Conservation (phyloP, 352 stramenopile species). For the Phytophthora litchii region DNA sequence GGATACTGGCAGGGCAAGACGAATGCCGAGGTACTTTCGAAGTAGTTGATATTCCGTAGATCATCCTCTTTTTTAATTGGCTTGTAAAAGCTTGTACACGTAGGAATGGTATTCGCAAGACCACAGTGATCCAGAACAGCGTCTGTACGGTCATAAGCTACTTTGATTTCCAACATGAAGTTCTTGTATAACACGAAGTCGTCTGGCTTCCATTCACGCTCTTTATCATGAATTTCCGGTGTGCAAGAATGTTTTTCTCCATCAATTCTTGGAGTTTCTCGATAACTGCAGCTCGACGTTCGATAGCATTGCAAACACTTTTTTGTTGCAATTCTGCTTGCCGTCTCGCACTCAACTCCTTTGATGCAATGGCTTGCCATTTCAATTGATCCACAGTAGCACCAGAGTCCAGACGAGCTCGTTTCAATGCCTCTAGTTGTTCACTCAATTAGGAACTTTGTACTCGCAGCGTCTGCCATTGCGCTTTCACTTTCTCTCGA, state of each 20-base stretch:
- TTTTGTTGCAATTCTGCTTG: conserved; percentile 7
- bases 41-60: conserved; percentile 4
- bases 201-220: neutral
- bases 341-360: conserved; percentile 8
- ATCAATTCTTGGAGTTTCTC: conserved; percentile 9
- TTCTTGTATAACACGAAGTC: conserved; percentile 16
- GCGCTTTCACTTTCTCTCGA: conserved; percentile 11
- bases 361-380: conserved; percentile 12
- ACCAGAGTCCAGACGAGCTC: neutral
- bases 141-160: conserved; percentile 12
- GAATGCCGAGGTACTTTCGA: conserved; percentile 18
- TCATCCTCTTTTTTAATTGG: conserved; percentile 6
- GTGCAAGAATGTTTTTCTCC: no score
- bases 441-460: conserved; percentile 8
- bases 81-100: conserved; percentile 16
- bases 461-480: conserved; percentile 6
- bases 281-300: conserved; percentile 2
- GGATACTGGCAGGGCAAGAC: conserved; percentile 11
- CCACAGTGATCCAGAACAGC: conserved; percentile 4
- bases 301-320: conserved; percentile 5
- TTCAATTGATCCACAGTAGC: neutral
- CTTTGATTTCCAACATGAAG: conserved; percentile 3
- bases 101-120: neutral
- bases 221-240: neutral
- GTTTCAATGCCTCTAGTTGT: conserved; percentile 5